Base-by-base conservation (phyloP, 176 grass and related monocot species). In the Canna indica region DNA sequence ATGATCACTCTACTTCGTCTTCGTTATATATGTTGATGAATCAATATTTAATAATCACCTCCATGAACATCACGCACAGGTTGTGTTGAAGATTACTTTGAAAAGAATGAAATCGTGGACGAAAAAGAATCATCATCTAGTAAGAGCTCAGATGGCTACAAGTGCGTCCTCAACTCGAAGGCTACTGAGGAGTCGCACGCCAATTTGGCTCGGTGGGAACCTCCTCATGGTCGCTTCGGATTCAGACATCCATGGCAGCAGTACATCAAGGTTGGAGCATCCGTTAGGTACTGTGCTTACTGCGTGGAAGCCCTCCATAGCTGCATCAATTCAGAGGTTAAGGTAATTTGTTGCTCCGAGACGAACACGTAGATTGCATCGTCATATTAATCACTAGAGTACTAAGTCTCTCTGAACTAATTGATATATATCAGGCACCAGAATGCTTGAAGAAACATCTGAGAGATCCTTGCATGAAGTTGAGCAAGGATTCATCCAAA, bases 191-290 rank as follows among this genome's bases (percentile, higher is more conserved):
- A 97, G 56, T 79, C 94, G 47, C 89, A 97, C 56, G 84, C 84
- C 57, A 92, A 92, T 85, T 83, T 97, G 41, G 94, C 94, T 22
- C 81, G 82, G 75, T 97, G 94, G 94, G 94, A 97, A 60, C 94
- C 86, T 17, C 64, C 71, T 17, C 88, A 97, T 72, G 86, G 94
- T 36, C 35, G 26, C 22, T 97, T 97, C 68, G 72, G 80, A 35
- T 97, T 92, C 73, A 79, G 84, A 68, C 84, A 97, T 76, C 94
- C 94, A 2, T 97, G 88, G 86, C 75, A 3, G 9, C 88, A 92
- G 72, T 97, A 97, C 85, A 3, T 75, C 65, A 90, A 80, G 75
- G 54, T 97, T 33, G 94, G 94, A 52, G 58, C 83, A 32, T 64
- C 94, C 25, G 85, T 92, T 82, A 84, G 94, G 75, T 79, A 78